phyloP scores from a whole-genome alignment of 2,329 filamentous ascomycete species.

The Raffaelea deltoideospora region DNA sequence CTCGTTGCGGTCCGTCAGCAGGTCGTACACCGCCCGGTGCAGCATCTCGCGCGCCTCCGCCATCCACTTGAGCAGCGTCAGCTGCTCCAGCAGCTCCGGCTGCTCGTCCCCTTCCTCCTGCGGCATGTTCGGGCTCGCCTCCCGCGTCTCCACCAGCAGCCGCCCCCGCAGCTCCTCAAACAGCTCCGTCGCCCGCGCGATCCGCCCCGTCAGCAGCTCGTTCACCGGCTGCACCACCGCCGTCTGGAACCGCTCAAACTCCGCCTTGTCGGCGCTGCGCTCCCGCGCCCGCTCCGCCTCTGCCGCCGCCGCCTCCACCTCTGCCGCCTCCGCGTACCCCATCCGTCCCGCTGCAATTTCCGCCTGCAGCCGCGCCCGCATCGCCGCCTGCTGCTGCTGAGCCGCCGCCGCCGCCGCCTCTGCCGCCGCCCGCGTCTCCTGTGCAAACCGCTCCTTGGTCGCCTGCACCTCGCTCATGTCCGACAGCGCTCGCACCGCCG shows the following conservation, averaged over 20 bases:
- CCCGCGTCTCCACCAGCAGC: constrained; percentile 56
- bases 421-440: constrained; percentile 40
- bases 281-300: constrained; percentile 53
- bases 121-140: constrained; percentile 60
- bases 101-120: constrained; percentile 93
- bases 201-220: constrained; percentile 60
- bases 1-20: constrained; percentile 72
- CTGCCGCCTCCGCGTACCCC: constrained; percentile 67
- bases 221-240: constrained; percentile 75
- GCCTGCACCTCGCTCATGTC: constrained; percentile 57
- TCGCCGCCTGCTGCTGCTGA: constrained; percentile 40
- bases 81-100: constrained; percentile 83
- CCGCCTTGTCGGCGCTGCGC: constrained; percentile 59
- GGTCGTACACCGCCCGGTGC: constrained; percentile 70
- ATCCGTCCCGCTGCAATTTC: constrained; percentile 68
- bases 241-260: constrained; percentile 74
- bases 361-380: constrained; percentile 61
- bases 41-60: constrained; percentile 86
- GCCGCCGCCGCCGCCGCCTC: constrained; percentile 37
- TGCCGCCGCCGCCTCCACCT: constrained; percentile 62
- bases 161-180: constrained; percentile 61
- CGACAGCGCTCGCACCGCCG: constrained; percentile 55
- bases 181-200: constrained; percentile 57
- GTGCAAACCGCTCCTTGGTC: constrained; percentile 47
- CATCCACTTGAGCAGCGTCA: constrained; percentile 91